Evolutionary conservation across 2,329 filamentous ascomycete genomes (phyloP).

Genomic region (Teratosphaeria pseudoeucalypti): DNA sequence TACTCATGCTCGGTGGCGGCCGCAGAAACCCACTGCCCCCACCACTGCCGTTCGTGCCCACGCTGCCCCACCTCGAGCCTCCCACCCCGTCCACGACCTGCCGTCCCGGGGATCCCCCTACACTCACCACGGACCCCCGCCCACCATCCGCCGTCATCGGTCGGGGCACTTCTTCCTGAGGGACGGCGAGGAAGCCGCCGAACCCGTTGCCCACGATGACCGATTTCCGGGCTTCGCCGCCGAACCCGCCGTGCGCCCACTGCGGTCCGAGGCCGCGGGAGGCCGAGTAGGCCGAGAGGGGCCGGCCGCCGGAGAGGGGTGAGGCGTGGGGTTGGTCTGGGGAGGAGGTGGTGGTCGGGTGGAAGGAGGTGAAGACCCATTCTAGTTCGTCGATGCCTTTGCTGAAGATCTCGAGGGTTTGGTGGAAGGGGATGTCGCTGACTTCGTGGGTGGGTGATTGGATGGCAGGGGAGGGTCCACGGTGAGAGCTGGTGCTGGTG

Average conservation of each 20-base stretch:
- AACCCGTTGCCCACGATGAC: slow-evolving; percentile 59
- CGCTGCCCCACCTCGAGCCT: slow-evolving; percentile 6
- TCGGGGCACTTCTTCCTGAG: slow-evolving; percentile 36
- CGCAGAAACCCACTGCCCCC: slow-evolving; percentile 14
- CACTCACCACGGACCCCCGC: slow-evolving; percentile 9
- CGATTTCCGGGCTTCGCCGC: slow-evolving; percentile 48
- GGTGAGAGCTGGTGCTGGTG: background rate
- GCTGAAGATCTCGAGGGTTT: slow-evolving; percentile 52
- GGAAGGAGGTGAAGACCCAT: slow-evolving; percentile 56
- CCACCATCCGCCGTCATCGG: slow-evolving; percentile 20
- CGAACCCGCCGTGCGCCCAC: slow-evolving; percentile 38
- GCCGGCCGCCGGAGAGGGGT: slow-evolving; percentile 31
- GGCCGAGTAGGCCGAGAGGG: slow-evolving; percentile 36
- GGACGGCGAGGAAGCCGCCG: slow-evolving; percentile 56
- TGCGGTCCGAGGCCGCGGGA: slow-evolving; percentile 41
- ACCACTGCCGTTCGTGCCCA: slow-evolving; percentile 6
- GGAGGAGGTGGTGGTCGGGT: slow-evolving; percentile 35
- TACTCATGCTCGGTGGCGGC: slow-evolving; percentile 18
- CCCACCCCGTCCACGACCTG: slow-evolving; percentile 5
- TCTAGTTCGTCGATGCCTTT: slow-evolving; percentile 58
- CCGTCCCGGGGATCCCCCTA: slow-evolving; percentile 5
- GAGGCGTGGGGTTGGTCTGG: slow-evolving; percentile 27
- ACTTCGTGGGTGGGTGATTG: background rate
- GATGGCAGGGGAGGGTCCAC: background rate
- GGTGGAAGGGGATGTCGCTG: slow-evolving; percentile 31